Base-by-base conservation (phyloP, 179 eudicot genomes). In the Vitellaria paradoxa region DNA sequence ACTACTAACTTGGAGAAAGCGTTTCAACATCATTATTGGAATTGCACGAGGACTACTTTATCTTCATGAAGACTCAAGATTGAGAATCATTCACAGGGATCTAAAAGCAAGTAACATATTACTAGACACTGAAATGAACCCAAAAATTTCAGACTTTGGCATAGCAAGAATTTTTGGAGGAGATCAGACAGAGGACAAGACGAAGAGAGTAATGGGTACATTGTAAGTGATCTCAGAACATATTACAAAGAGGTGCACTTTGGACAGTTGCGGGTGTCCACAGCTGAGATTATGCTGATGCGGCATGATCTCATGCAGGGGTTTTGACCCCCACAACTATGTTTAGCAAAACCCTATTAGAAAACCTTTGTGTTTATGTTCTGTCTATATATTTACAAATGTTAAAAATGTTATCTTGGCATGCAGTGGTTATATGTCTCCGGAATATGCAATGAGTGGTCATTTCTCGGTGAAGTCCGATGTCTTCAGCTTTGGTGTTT, bases 401-500 rank as follows among this genome's bases (percentile, higher is more conserved):
- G 17, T 10, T 64, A 30, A 64, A 30, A 64, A 64, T 12, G 3
- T 59, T 53, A 15, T 9, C 3, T 65, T 65, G 21, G 12, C 21
- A 3, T 81, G 79, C 77, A 85, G 88, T 59, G 88, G 88, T 46
- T 85, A 82, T 61, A 76, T 84, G 78, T 67, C 85, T 63, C 85
- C 83, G 0, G 87, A 85, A 30, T 85, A 85, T 65, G 81, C 80
- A 9, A 77, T 82, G 63, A 79, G 60, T 14, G 87, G 87, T 3
- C 53, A 73, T 3, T 79, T 75, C 65, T 85, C 87, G 17, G 61
- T 77, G 21, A 85, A 85, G 62, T 82, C 85, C 0, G 87, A 85
- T 73, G 84, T 85, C 26, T 85, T 82, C 72, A 85, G 88, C 76
- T 85, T 82, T 78, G 85, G 85, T 24, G 85, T 85, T 42, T 18